Base-by-base conservation (phyloP, 148 eudicot species). In the Rhododendron griersonianum region DNA sequence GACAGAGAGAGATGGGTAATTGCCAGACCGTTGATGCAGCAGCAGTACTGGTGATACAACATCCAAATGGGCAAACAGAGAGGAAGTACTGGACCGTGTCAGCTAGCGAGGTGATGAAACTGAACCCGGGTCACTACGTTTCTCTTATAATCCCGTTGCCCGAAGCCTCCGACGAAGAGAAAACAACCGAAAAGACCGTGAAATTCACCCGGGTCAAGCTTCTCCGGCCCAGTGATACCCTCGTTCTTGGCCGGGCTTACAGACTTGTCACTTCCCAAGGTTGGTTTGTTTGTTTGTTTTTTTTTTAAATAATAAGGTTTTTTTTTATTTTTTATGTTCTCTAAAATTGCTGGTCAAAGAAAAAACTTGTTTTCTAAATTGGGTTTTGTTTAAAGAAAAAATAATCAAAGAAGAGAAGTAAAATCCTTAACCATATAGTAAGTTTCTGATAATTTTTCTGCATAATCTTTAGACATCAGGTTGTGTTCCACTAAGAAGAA, bases 11-110 rank as follows among this genome's bases (percentile, higher is more conserved):
- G 77, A 95, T 98, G 99, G 99, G 99, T 21, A 98, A 98, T 88
- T 98, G 99, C 83, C 99, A 98, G 81, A 96, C 99, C 53, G 90
- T 98, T 30, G 99, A 98, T 92, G 96, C 96, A 73, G 98, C 98
- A 86, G 98, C 98, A n/a, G n/a, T n/a, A 85, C 91, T 95, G 47
- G 98, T 93, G 73, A 92, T 98, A 90, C 99, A 98, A 84, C 98
- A 95, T 87, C 98, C 98, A 35, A 87, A 73, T 87, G 99, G 99
- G 6, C 93, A 84, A 75, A 89, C 91, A 51, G 98, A 98, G 63
- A 93, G 95, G 86, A 85, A 94, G 92, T 98, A 98, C 77, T 94
- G 96, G 94, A 67, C 94, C 1, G 81, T 95, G n/a, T 73, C 84
- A 2, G 99, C 92, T 0, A 91, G 91, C 82, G 93, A 98, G 50